Percentiles rank a stretch among this genome's conserved stretches.
Evolutionary conservation across 2,329 filamentous ascomycete species (phyloP).

Genomic region (Ophiocordyceps unilateralis): DNA sequence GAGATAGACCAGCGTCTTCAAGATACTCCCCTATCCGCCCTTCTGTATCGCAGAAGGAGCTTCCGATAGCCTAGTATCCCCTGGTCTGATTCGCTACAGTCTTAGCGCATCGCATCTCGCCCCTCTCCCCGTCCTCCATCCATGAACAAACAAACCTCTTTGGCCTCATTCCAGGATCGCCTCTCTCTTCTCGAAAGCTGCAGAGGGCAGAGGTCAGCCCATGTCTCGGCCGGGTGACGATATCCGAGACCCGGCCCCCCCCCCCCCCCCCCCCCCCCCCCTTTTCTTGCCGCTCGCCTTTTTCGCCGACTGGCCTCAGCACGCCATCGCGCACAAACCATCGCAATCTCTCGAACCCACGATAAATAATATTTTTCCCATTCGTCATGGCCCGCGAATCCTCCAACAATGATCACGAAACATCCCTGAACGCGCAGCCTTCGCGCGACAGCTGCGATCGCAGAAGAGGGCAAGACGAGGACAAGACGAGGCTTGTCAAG

Average conservation of each 20-base stretch:
- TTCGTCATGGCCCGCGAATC: background rate
- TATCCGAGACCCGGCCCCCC: background rate
- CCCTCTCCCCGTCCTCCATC: too few relatives aligned
- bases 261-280: background rate
- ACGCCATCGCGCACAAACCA: background rate
- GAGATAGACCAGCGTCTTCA: too few relatives aligned
- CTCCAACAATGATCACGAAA: background rate
- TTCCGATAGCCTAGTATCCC: too few relatives aligned
- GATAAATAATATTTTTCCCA: background rate
- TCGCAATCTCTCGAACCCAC: background rate
- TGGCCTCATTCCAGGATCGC: too few relatives aligned
- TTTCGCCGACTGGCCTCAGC: background rate
- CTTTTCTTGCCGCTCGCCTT: background rate
- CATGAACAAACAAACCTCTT: too few relatives aligned
- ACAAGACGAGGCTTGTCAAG: slow-evolving; percentile 31
- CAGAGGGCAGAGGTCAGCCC: background rate
- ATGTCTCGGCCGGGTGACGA: background rate
- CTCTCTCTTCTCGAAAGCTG: background rate
- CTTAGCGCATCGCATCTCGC: too few relatives aligned
- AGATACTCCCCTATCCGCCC: too few relatives aligned
- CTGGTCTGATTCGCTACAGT: too few relatives aligned
- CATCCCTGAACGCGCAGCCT: slow-evolving; percentile 5
- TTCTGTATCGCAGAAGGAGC: too few relatives aligned
- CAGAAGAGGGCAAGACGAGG: slow-evolving; percentile 30
- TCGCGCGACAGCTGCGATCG: slow-evolving; percentile 32